Evolutionary conservation across 306 rosid species (phyloP), one percentile per base, ranked within the genome.

Genomic region (Trichosanthes cucumerina): DNA sequence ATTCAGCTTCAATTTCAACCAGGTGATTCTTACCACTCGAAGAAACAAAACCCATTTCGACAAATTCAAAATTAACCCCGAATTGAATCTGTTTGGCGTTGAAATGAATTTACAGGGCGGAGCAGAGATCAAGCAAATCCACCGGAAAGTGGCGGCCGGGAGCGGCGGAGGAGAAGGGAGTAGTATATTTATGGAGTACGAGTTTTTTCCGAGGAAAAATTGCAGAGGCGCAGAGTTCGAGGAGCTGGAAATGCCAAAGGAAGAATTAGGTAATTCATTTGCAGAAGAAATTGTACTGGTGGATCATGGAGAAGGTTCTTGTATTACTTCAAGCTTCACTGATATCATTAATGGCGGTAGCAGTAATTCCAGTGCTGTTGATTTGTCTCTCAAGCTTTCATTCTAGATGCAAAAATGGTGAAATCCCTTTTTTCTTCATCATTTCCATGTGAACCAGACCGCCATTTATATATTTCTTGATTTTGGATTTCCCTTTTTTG

Each of bases 381-480:
- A 95, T 92, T 82, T 95, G 85, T 91, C 97, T 68, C 92, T 92
- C 52, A 95, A 86, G 85, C 97, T 95, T 82, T 94, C 88, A 6
- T 81, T 38, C 85, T 89, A 72, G 59, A 7, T 46, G 43, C 59
- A 72, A 88, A 88, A 82, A 72, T 19, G 76, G 63, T 3, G 60
- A 36, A 24, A 15, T 49, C 78, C 47, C 52, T 80, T 75, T 70
- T 74, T 46, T 16, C 41, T 78, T 46, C 10, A 11, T 62, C 24
- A 24, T 78, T 56, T 6, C 80, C 76, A 78, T 82, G 65, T 79
- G 79, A 72, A 80, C 28, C 52, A 41, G 33, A 77, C 5, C 24
- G 69, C 78, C 44, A 44, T 31, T 34, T 77, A 36, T 77, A 59
- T 16, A 18, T 44, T 18, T 26, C 5, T 46, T 46, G 1, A n/a